These are phyloP conservation scores for Cytospora paraplurivora DNA, from an alignment of 2,329 filamentous ascomycete species.

Conservation along the genomic window DNA sequence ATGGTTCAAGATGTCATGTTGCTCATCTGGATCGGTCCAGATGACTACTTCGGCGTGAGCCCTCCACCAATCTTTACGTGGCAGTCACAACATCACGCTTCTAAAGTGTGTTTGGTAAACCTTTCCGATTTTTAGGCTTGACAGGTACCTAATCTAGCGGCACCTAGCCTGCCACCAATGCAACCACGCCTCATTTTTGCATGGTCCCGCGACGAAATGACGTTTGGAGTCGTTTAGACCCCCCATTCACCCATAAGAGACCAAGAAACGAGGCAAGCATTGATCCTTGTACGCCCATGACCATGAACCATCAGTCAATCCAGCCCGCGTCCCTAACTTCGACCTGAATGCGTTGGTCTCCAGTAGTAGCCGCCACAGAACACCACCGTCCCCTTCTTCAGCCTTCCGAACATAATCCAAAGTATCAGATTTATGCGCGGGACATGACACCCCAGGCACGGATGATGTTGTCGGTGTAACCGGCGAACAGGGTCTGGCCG, in stretches of 20 bases:
- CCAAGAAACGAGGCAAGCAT: slow-evolving; percentile 41
- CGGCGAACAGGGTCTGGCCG: slow-evolving; percentile 98
- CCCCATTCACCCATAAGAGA: slow-evolving; percentile 36
- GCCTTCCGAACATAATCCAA: slow-evolving; percentile 15
- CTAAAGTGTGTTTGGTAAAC: not conserved
- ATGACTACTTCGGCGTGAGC: too few species aligned
- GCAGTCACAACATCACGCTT: not conserved
- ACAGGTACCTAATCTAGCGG: slow-evolving; percentile 24
- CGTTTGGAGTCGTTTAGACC: slow-evolving; percentile 31
- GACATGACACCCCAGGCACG: slow-evolving; percentile 98
- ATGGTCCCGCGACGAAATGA: slow-evolving; percentile 27
- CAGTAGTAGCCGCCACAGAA: slow-evolving; percentile 30
- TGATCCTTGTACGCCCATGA: slow-evolving; percentile 38
- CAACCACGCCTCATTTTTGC: slow-evolving; percentile 20
- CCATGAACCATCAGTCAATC: slow-evolving; percentile 35
- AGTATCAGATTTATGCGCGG: slow-evolving; percentile 64
- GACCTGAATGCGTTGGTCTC: slow-evolving; percentile 27
- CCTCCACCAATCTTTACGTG: too few species aligned
- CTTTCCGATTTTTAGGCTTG: slow-evolving; percentile 28
- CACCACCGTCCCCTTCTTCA: slow-evolving; percentile 18
- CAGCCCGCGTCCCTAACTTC: slow-evolving; percentile 20
- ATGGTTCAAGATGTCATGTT: too few species aligned
- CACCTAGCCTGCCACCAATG: slow-evolving; percentile 26
- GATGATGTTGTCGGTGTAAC: slow-evolving; percentile 99
- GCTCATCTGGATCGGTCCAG: too few species aligned